Evolutionary conservation across 2,329 filamentous ascomycete species (phyloP), one percentile per base, ranked within the genome.

Genomic region (Venturia effusa): DNA sequence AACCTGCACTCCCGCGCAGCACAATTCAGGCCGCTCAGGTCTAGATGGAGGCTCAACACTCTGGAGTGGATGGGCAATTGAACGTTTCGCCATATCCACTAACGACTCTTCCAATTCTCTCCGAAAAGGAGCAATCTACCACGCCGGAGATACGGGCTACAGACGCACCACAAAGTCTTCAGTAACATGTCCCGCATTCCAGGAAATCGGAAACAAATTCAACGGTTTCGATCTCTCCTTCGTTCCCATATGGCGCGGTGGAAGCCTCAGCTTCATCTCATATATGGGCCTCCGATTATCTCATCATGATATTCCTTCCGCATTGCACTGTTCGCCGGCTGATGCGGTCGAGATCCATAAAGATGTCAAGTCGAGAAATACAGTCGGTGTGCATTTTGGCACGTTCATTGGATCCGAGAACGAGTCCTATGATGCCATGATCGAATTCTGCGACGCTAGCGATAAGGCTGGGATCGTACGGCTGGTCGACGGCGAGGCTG

Each of bases 111-210:
- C n/a, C 2, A 15, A 34, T 30, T 3, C 3, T 3, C 24, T 17
- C 4, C 57, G 59, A 15, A 39, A 40, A n/a, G 63, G 59, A 40
- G 39, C 63, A 13, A 30, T 64, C 63, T 64, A 64, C 45, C 63
- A 64, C 34, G 57, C 63, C 37, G 63, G 63, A n/a, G 63, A 64
- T 34, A 64, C 63, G 10, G 63, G 63, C 40, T 64, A 64, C 59
- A 48, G 63, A 41, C 57, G 59, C 27, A 45, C 59, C 10, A 41
- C 55, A 19, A 41, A 41, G 30, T 64, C 63, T 13, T 19, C 32
- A 1, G n/a, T 30, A 22, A 57, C 37, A 30, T 64, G 63, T 51
- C 63, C 63, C 19, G 63, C 59, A 4, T 64, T 64, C 59, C 64
- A 41, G 41, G 48, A 63, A 59, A 63, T 63, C 51, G 63, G 63